Evolutionary conservation across 2,329 filamentous ascomycete species (phyloP).

Genomic region (Epichloe gansuensis): DNA sequence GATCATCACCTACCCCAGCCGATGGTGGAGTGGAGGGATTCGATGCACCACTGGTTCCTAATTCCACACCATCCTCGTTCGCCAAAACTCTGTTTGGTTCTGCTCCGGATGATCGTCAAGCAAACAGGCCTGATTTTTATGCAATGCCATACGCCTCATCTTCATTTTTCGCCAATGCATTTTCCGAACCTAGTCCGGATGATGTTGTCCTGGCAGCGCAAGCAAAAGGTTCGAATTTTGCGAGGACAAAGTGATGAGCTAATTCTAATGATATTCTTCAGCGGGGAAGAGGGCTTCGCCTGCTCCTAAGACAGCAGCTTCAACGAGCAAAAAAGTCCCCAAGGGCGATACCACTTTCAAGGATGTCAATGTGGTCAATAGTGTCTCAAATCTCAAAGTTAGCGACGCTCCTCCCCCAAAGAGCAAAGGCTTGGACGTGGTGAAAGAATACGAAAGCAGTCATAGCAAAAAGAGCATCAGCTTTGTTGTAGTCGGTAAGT

Average conservation of each 20-base stretch:
- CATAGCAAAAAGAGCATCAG: conserved; percentile 70
- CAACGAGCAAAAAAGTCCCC: conserved; percentile 22
- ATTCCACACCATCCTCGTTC: conserved; percentile 39
- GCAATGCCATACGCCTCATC: conserved; percentile 39
- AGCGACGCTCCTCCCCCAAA: conserved; percentile 44
- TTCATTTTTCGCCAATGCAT: conserved; percentile 45
- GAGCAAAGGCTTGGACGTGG: conserved; percentile 73
- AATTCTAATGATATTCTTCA: conserved; percentile 38
- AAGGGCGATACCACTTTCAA: conserved; percentile 21
- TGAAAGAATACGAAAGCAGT: conserved; percentile 65
- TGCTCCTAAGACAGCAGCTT: conserved; percentile 18
- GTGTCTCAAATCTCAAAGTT: conserved; percentile 26
- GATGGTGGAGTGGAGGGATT: background rate
- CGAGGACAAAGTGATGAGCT: conserved; percentile 35
- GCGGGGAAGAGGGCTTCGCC: conserved; percentile 38
- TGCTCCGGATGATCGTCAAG: conserved; percentile 17
- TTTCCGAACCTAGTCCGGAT: conserved; percentile 81
- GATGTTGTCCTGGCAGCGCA: conserved; percentile 80
- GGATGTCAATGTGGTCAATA: conserved; percentile 15
- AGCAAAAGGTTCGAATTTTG: conserved; percentile 66
- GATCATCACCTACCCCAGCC: background rate
- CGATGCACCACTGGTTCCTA: conserved; percentile 9
- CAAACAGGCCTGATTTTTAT: conserved; percentile 20
- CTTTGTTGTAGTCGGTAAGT: conserved; percentile 81
- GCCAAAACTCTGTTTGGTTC: conserved; percentile 39